Evolutionary conservation across 108 stramenopile species (phyloP).

Genomic region (Cyclotella baltica): DNA sequence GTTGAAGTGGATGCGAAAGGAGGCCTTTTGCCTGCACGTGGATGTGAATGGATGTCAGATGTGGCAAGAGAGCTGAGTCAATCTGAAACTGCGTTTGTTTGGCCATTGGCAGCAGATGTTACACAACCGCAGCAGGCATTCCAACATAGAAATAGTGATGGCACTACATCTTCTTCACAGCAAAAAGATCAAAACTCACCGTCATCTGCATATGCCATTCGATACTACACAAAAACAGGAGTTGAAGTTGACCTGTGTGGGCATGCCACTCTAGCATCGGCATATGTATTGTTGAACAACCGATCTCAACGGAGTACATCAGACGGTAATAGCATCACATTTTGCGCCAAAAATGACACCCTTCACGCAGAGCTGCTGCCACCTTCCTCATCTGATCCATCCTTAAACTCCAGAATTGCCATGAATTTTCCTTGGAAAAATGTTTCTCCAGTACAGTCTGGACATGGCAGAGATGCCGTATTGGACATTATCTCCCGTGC

Average conservation of each 20-base stretch:
- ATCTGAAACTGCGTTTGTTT: constrained; percentile 93
- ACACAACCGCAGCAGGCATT: neutral
- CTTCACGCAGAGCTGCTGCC: constrained; percentile 18
- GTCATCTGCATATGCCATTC: constrained; percentile 57
- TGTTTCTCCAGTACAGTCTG: constrained; percentile 25
- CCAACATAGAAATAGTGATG: neutral
- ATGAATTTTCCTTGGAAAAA: constrained; percentile 44
- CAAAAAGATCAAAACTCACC: neutral
- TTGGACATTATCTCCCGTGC: constrained; percentile 62
- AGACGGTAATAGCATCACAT: constrained; percentile 21
- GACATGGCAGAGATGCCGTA: constrained; percentile 32
- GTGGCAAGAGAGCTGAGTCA: constrained; percentile 93
- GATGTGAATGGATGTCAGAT: constrained; percentile 81
- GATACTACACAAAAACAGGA: constrained; percentile 65
- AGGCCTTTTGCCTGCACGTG: constrained; percentile 5
- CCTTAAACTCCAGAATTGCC: constrained; percentile 23
- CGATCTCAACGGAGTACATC: neutral
- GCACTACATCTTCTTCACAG: neutral
- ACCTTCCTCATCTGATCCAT: neutral
- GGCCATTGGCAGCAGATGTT: constrained; percentile 25
- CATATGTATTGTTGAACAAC: constrained; percentile 62
- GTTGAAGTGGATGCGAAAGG: constrained; percentile 8
- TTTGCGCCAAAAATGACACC: constrained; percentile 30
- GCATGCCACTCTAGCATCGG: constrained; percentile 90
- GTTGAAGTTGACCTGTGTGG: constrained; percentile 92